These are phyloP conservation scores for Fusarium sp. DNA, from an alignment of 2,329 filamentous ascomycete genomes.

Conservation along the genomic window DNA sequence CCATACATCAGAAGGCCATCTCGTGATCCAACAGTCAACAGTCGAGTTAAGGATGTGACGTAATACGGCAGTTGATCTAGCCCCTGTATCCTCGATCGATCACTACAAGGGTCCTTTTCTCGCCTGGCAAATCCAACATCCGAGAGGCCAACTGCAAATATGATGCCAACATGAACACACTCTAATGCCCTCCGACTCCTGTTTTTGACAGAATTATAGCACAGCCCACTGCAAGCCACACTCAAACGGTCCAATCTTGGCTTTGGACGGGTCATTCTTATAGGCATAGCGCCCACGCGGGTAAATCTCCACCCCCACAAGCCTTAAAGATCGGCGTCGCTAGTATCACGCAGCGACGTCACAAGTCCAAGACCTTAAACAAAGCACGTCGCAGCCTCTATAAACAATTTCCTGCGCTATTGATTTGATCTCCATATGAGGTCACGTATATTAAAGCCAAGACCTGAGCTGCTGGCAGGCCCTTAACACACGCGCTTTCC, in stretches of 20 bases:
- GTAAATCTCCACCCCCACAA: slow-evolving; percentile 27
- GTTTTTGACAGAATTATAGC: slow-evolving; percentile 6
- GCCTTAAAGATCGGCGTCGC: slow-evolving; percentile 22
- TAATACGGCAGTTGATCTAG: neutral
- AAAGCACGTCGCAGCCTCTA: slow-evolving; percentile 19
- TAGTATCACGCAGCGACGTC: slow-evolving; percentile 41
- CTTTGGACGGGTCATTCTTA: slow-evolving; percentile 3
- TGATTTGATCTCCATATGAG: slow-evolving; percentile 11
- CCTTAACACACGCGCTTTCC: slow-evolving; percentile 15
- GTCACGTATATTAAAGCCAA: slow-evolving; percentile 24
- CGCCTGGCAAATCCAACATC: neutral
- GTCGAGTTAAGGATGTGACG: slow-evolving; percentile 2
- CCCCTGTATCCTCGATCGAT: slow-evolving; percentile 2
- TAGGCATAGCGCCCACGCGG: slow-evolving; percentile 24
- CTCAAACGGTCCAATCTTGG: neutral
- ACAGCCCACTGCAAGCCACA: slow-evolving; percentile 15
- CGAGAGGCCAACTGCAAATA: neutral
- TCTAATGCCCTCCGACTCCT: neutral
- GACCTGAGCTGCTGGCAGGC: neutral
- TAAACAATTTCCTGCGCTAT: neutral
- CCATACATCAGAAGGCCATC: neutral
- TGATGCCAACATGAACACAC: slow-evolving; percentile 9
- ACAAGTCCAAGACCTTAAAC: slow-evolving; percentile 27
- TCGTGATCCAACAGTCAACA: neutral
- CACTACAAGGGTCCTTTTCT: neutral